Base-by-base conservation (phyloP, 1,284 basidiomycete genomes). In the Inonotus obliquus region DNA sequence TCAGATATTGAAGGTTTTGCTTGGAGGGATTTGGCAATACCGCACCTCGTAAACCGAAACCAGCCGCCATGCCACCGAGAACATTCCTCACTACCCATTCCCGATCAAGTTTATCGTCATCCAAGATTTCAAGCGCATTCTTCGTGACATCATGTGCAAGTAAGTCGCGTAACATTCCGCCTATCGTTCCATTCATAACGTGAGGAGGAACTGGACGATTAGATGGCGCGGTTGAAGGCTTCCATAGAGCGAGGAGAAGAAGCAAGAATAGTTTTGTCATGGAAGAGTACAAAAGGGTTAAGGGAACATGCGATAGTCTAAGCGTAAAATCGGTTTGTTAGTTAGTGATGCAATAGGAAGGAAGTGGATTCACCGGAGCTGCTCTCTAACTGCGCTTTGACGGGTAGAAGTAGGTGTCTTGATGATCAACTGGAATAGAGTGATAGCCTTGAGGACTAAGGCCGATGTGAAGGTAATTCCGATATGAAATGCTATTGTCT, bases 81-180 rank as follows among this genome's bases (percentile, higher is more conserved):
- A 94, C 77, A 65, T 93, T 91, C 21, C 92, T 82, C 5, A 94
- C 86, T 1, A 92, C 78, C 93, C 93, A 95, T 67, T 91, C 87
- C 14, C 87, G 82, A 73, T 94, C 89, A 2, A 92, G 76, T 55
- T 78, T 81, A 66, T 83, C 84, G 57, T 90, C 86, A 66, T 88
- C 85, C 55, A 87, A 75, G 6, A 85, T 68, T 61, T 79, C 74
- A 54, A 85, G 73, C 6, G 76, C 76, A 19, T 68, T 62, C 17
- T 70, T 61, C 32, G 83, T 57, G 64, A 79, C 64, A 17, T 76
- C 70, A 57, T 72, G 66, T 14, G 64, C 62, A 9, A 66, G 35
- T 13, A 60, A n/a, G 2, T n/a, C 47, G 6, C 32, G 41, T n/a
- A 51, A 41, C 10, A 61, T 11, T 4, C 56, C 38, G 27, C 25